These are phyloP conservation scores for Penicillium expansum DNA, from an alignment of 2,329 filamentous ascomycete genomes.

Conservation along the genomic window DNA sequence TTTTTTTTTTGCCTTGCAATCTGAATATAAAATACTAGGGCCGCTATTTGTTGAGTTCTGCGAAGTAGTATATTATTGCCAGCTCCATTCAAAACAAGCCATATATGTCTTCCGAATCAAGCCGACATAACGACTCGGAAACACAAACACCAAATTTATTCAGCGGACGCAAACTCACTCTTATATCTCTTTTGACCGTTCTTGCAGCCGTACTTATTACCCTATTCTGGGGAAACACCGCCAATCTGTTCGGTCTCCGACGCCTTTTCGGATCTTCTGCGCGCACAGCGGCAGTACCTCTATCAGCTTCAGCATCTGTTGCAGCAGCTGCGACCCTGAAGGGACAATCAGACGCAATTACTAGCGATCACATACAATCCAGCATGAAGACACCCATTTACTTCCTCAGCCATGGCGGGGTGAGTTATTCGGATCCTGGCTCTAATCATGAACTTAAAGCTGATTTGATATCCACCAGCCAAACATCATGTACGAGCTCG, in stretches of 20 bases:
- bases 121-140: slow-evolving; percentile 1
- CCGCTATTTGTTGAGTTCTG: neutral
- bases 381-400: slow-evolving; percentile 50
- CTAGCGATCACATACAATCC: neutral
- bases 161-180: slow-evolving; percentile 8
- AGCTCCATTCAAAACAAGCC: neutral
- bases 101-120: slow-evolving; percentile 26
- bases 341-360: neutral
- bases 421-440: slow-evolving; percentile 21
- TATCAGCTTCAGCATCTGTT: slow-evolving; percentile 5
- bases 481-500: slow-evolving; percentile 64
- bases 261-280: slow-evolving; percentile 22
- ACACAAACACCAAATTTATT: neutral
- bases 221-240: slow-evolving; percentile 17
- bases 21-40: neutral
- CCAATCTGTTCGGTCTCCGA: slow-evolving; percentile 30
- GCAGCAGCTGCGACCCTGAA: neutral
- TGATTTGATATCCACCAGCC: slow-evolving; percentile 40
- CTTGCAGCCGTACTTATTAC: slow-evolving; percentile 23
- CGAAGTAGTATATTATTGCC: neutral
- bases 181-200: slow-evolving; percentile 21
- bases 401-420: slow-evolving; percentile 52
- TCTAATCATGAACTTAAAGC: neutral
- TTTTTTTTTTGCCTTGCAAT: neutral
- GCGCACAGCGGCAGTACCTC: neutral